Evolutionary conservation across 768 basidiomycete species (phyloP), one percentile per base, ranked within the genome.

Genomic region (Dendrothele bispora): DNA sequence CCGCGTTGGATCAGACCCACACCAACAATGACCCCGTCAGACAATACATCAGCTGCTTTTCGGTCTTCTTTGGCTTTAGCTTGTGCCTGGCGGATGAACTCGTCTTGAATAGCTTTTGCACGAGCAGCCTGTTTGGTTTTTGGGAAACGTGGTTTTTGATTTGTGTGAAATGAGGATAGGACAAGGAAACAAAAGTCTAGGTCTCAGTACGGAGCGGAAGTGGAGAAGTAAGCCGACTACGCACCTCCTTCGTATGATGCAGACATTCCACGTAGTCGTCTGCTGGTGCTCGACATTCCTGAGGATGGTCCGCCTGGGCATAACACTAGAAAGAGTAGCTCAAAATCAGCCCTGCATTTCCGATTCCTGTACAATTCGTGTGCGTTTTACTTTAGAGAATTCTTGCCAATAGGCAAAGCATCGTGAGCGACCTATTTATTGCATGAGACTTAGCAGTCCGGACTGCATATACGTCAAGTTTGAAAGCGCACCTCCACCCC

Each of bases 321-420:
- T 95, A 97, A 69, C 94, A 98, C 90, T 95, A 51, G 20, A 50
- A 8, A 39, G 6, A 15, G 15, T 8, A 21, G 25, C 24, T 49
- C 41, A 61, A 32, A 29, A 10, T 10, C 21, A 43, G 17, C 8
- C 25, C 18, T 35, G n/a, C n/a, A n/a, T 3, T 15, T 26, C 10
- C 17, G 15, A 3, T 8, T 38, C 49, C 45, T 45, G 17, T 20
- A 18, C 22, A n/a, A n/a, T n/a, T n/a, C n/a, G n/a, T n/a, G n/a
- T n/a, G n/a, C n/a, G n/a, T n/a, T 10, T 12, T 21, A 86, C 88
- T 61, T 84, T 87, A 55, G 83, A 76, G 70, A 91, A 88, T 66
- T 94, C 90, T 61, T 94, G 92, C 92, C 93, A 95, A 70, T 86
- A 91, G 11, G 82, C 75, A 66, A 94, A 94, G 69, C 94, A 97